Percentiles rank a stretch among this genome's conserved stretches.
Conservation (phyloP, 2,329 filamentous ascomycete genomes). For the Sarocladium brachiariae region DNA sequence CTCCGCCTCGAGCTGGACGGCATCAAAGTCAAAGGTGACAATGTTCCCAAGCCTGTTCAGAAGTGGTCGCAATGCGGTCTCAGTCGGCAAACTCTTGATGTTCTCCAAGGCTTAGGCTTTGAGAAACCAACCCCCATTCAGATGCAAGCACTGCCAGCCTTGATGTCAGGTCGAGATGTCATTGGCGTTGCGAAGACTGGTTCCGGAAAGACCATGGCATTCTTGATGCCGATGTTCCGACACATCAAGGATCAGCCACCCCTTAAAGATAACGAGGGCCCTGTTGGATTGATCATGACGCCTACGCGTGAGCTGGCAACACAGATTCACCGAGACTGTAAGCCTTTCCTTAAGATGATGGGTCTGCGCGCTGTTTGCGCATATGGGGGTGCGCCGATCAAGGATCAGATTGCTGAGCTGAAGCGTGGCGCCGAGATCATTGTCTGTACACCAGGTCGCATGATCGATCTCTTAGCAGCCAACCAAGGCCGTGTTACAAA, state of each 20-base stretch:
- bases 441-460: conserved; percentile 87
- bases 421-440: conserved; percentile 94
- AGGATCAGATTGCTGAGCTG: conserved; percentile 93
- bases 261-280: conserved; percentile 77
- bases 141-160: conserved; percentile 85
- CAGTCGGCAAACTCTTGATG: conserved; percentile 77
- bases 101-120: conserved; percentile 74
- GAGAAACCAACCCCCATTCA: conserved; percentile 91
- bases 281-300: conserved; percentile 83
- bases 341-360: conserved; percentile 84
- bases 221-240: conserved; percentile 92
- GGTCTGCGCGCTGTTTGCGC: conserved; percentile 82
- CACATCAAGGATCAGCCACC: conserved; percentile 92
- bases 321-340: conserved; percentile 92
- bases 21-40: conserved; percentile 84
- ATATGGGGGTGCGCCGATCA: conserved; percentile 92
- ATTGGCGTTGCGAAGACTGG: conserved; percentile 97
- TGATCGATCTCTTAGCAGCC: conserved; percentile 90
- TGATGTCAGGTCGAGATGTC: conserved; percentile 94
- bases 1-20: conserved; percentile 84
- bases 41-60: conserved; percentile 87
- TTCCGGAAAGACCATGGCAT: conserved; percentile 95
- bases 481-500: conserved; percentile 95
- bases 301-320: conserved; percentile 90
- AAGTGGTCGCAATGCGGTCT: conserved; percentile 97